Evolutionary conservation across 176 grass and related monocot species (phyloP).

Genomic region (Carex pumila): DNA sequence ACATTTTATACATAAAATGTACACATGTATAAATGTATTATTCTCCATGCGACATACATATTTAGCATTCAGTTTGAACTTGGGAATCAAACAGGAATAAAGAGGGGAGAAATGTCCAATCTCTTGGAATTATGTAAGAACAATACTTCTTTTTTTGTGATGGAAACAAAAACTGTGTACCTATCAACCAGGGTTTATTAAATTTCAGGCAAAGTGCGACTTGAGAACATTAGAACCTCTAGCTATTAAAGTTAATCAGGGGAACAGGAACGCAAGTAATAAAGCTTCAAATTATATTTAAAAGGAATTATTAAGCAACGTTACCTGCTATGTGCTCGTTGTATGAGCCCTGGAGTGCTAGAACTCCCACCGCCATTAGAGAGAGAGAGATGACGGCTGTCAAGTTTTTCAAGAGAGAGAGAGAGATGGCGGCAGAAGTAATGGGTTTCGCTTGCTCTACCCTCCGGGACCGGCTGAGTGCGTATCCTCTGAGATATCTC

Average conservation of each 20-base stretch:
- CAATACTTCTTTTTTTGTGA: background rate
- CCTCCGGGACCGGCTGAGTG: background rate
- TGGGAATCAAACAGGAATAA: background rate
- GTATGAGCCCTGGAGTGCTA: slow-evolving; percentile 96
- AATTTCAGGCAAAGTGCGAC: background rate
- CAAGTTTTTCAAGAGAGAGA: background rate
- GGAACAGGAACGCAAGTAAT: background rate
- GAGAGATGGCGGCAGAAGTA: background rate
- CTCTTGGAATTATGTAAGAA: background rate
- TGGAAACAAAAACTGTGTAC: background rate
- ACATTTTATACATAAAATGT: background rate
- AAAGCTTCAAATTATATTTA: background rate
- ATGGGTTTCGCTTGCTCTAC: background rate
- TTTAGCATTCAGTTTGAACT: background rate
- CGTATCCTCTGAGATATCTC: too few relatives aligned
- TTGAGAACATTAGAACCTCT: background rate
- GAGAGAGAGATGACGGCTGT: background rate
- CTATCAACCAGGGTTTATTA: background rate
- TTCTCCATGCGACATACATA: background rate
- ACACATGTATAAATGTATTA: slow-evolving; percentile 9
- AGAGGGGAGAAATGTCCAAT: background rate
- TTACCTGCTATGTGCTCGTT: slow-evolving; percentile 92
- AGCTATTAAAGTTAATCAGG: background rate
- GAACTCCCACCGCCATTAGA: slow-evolving; percentile 69
- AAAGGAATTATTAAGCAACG: background rate